Percentiles rank a stretch among this genome's conserved stretches.
These are phyloP conservation scores for Podospora australis DNA, from an alignment of 495 filamentous ascomycete species.

Conservation along the genomic window DNA sequence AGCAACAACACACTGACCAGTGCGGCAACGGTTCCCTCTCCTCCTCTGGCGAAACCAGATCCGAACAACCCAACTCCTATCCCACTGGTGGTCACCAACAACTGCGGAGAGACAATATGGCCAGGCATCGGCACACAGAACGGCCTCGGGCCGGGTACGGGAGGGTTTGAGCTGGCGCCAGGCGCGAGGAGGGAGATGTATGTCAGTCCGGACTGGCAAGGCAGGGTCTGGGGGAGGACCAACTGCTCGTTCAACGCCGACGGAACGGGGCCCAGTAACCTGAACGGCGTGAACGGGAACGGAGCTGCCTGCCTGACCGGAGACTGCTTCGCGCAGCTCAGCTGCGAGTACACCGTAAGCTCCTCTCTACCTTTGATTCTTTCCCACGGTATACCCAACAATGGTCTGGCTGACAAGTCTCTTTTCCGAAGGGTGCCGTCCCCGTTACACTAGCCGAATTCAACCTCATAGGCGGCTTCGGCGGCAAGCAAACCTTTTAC, in stretches of 20 bases:
- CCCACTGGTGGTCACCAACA: conserved; percentile 56
- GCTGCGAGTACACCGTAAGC: conserved; percentile 59
- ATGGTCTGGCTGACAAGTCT: no score
- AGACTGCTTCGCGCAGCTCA: conserved; percentile 61
- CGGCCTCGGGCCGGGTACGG: conserved; percentile 53
- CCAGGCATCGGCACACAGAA: conserved; percentile 64
- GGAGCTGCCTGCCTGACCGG: conserved; percentile 63
- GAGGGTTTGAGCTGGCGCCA: conserved; percentile 57
- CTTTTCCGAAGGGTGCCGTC: conserved; percentile 44
- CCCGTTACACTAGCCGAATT: conserved; percentile 72
- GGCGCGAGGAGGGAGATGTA: conserved; percentile 44
- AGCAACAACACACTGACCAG: background rate
- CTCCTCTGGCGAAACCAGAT: background rate
- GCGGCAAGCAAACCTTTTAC: conserved; percentile 61
- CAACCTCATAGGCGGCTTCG: conserved; percentile 55
- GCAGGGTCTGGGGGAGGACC: conserved; percentile 72
- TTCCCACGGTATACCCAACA: background rate
- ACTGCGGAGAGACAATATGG: conserved; percentile 60
- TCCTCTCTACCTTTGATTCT: background rate
- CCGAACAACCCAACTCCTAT: conserved; percentile 24
- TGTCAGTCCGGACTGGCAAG: conserved; percentile 66
- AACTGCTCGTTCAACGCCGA: conserved; percentile 67
- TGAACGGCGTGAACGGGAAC: conserved; percentile 45
- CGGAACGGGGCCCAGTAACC: conserved; percentile 46
- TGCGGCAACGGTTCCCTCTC: background rate